Percentiles rank a stretch among this genome's conserved stretches.
phyloP scores from a whole-genome alignment of 768 basidiomycete species.

The Mycena amicta region DNA sequence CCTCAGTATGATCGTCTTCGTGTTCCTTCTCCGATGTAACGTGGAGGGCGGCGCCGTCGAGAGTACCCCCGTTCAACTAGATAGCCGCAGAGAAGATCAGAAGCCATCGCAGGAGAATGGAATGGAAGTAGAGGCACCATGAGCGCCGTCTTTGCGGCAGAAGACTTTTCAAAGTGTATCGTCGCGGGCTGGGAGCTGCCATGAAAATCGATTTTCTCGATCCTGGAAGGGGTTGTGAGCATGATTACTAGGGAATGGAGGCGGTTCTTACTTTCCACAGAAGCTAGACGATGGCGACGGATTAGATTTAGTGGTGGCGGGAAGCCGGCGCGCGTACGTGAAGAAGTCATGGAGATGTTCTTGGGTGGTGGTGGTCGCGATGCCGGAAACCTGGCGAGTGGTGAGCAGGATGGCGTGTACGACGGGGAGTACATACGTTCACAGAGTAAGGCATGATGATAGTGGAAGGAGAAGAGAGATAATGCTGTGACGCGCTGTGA shows the following conservation, averaged over 20 bases:
- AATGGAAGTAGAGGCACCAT: conserved; percentile 56
- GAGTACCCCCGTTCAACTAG: conserved; percentile 74
- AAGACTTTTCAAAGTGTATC: conserved; percentile 82
- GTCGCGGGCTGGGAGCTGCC: conserved; percentile 58
- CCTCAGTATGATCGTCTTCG: conserved; percentile 49
- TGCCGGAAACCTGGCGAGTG: conserved; percentile 66
- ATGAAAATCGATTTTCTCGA: conserved; percentile 63
- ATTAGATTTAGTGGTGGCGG: conserved; percentile 12
- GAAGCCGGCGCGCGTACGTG: conserved; percentile 50
- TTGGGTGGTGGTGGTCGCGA: conserved; percentile 68
- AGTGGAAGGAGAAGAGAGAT: conserved; percentile 21
- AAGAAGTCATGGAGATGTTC: conserved; percentile 79
- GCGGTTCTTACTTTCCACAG: conserved; percentile 72
- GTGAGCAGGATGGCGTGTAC: neutral
- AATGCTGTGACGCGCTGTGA: neutral
- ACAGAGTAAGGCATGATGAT: conserved; percentile 48
- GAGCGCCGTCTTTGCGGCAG: conserved; percentile 82
- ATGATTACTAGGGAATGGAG: neutral
- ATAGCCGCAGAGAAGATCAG: neutral
- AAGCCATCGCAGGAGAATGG: neutral
- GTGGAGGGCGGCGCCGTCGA: conserved; percentile 69
- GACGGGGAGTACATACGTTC: conserved; percentile 36
- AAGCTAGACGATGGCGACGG: conserved; percentile 50
- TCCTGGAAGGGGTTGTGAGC: conserved; percentile 42
- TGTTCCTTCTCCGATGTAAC: conserved; percentile 74